Base-by-base conservation (phyloP, 139 green algal genomes). In the Volvox reticuliferus region DNA sequence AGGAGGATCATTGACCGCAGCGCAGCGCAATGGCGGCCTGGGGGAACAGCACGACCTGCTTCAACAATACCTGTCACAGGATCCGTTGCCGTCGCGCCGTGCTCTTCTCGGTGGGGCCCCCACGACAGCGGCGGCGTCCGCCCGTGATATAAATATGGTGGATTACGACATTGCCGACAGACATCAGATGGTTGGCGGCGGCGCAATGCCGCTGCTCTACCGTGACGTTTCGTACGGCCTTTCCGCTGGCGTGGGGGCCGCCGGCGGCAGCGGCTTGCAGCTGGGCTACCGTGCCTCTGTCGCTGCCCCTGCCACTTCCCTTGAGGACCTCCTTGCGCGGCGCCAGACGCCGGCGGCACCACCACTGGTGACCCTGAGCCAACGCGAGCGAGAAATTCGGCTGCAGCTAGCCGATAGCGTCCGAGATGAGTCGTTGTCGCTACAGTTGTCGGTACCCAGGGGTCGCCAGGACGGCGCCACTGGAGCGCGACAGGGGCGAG, bases 81-180 rank as follows among this genome's bases (percentile, higher is more conserved):
- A n/a, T 20, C 83, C 79, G 35, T n/a, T 89, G 83, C 67, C 83
- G 78, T 22, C 36, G 1, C 78, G 30, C 32, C 75, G 75, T 35
- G 32, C 17, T 55, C 75, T 21, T 36, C 14, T 79, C 71, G 71
- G 71, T 20, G 71, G 71, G 35, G 71, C 26, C 71, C 3, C 71
- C 71, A 18, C 21, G 17, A 20, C 28, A n/a, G 71, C 71, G 17
- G 71, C 71, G 20, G 71, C 71, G 28, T 2, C 28, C 32, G 2
- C 14, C 32, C 71, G 22, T 18, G 71, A 32, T 79, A 20, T 32
- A 20, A 14, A 20, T 30, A 2, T 79, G 71, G 21, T 20, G 22
- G 71, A 79, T 30, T 32, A 33, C 9, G 71, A 79, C 28, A 20
- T 18, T 32, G 71, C 26, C 26, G 22, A 79, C 21, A 33, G 71